phyloP scores from a whole-genome alignment of 1,139 yeast genomes.

The Yamadazyma triangularis region DNA sequence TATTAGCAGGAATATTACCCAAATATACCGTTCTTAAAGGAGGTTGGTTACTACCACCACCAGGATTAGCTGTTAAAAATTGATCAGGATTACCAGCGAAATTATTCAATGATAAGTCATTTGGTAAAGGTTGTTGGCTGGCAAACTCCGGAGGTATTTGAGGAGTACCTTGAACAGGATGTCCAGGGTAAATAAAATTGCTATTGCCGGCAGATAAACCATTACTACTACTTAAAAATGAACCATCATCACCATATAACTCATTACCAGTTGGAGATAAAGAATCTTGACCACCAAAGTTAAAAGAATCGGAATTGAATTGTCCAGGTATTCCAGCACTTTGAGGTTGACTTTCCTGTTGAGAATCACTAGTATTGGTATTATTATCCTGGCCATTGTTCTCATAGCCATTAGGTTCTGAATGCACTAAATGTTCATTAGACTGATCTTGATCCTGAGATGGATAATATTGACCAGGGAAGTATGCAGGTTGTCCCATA shows the following conservation, averaged over 20 bases:
- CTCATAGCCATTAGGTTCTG: constrained; percentile 1
- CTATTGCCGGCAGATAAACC: constrained; percentile 5
- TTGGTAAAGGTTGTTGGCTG: neutral
- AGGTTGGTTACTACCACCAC: constrained; percentile 27
- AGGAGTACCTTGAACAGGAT: neutral
- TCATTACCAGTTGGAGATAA: constrained; percentile 18
- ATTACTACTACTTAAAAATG: constrained; percentile 14
- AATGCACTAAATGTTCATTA: constrained; percentile 8
- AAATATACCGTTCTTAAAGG: constrained; percentile 86
- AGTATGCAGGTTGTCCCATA: constrained; percentile 30
- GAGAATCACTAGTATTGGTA: constrained; percentile 1
- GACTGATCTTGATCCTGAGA: constrained; percentile 13
- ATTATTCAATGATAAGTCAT: neutral
- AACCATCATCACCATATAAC: constrained; percentile 21
- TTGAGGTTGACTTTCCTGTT: neutral
- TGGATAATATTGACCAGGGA: constrained; percentile 25
- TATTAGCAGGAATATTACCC: constrained; percentile 82
- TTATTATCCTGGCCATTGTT: neutral
- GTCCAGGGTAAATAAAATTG: constrained; percentile 4
- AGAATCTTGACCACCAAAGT: constrained; percentile 11
- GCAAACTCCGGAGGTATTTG: neutral
- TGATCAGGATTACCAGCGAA: neutral
- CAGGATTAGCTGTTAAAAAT: neutral
- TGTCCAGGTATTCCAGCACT: constrained; percentile 2
- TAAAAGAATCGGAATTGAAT: constrained; percentile 2